These are phyloP conservation scores for Cladosporium austrohemisphaericum DNA, from an alignment of 2,329 filamentous ascomycete species.

Conservation along the genomic window DNA sequence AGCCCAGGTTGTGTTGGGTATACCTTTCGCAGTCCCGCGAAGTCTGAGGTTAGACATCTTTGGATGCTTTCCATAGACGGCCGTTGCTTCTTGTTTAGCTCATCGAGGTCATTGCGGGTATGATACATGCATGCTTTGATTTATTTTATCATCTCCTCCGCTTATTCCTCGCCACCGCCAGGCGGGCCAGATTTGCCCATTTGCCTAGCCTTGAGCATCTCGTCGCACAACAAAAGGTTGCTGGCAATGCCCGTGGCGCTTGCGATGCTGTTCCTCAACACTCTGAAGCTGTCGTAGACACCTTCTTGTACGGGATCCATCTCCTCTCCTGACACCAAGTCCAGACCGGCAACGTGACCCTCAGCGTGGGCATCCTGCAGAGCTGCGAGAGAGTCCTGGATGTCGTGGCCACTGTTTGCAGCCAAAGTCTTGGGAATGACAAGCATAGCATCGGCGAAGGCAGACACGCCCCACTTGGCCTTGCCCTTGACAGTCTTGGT, in stretches of 20 bases:
- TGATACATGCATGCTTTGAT: conserved; percentile 10
- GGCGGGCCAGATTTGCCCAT: conserved; percentile 58
- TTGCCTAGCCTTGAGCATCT: conserved; percentile 94
- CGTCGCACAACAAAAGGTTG: conserved; percentile 91
- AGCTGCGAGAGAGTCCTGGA: conserved; percentile 88
- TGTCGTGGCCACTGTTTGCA: conserved; percentile 91
- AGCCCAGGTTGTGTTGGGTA: no score
- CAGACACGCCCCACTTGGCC: conserved; percentile 90
- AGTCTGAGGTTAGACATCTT: no score
- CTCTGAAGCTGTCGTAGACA: conserved; percentile 93
- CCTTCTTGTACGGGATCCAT: conserved; percentile 94
- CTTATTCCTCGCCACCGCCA: conserved; percentile 25
- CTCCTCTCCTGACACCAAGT: conserved; percentile 79
- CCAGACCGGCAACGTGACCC: conserved; percentile 80
- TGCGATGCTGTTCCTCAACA: conserved; percentile 87
- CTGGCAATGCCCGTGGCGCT: conserved; percentile 93
- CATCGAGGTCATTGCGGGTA: conserved; percentile 14
- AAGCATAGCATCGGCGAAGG: conserved; percentile 90
- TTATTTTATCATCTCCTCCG: conserved; percentile 11
- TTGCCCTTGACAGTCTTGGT: conserved; percentile 93
- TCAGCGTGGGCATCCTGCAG: conserved; percentile 83
- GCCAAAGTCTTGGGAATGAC: conserved; percentile 97
- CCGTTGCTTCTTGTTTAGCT: background rate
- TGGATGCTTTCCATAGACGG: background rate
- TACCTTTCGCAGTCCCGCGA: no score